Conservation (phyloP, 2,329 filamentous ascomycete species). For the Lachnellula suecica region DNA sequence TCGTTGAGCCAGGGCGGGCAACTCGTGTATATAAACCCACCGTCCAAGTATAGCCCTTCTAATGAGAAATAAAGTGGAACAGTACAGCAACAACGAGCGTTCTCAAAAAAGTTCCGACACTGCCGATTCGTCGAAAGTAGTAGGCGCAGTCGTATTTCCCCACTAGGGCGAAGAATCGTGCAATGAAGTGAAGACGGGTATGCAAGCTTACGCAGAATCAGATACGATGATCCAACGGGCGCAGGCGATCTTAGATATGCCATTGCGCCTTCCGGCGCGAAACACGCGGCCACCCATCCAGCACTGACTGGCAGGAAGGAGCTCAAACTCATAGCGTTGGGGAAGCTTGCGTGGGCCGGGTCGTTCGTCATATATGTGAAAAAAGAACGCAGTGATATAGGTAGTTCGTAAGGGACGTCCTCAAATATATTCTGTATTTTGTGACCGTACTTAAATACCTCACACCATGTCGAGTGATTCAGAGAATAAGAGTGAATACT, state of each 20-base stretch:
- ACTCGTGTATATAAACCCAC: background rate
- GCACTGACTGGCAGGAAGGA: no score
- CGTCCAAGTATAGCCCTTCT: no score
- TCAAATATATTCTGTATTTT: no score
- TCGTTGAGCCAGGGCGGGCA: conserved; percentile 14
- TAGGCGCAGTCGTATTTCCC: no score
- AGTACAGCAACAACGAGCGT: background rate
- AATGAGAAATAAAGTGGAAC: background rate
- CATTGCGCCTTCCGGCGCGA: background rate
- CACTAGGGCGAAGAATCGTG: background rate
- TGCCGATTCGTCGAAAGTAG: background rate
- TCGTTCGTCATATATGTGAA: background rate
- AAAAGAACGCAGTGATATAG: no score
- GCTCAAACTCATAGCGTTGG: background rate
- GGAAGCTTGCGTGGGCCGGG: background rate
- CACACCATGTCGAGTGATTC: no score
- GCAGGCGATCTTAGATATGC: background rate
- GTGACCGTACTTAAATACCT: no score
- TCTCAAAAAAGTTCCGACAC: background rate
- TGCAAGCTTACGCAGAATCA: background rate
- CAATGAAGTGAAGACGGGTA: background rate
- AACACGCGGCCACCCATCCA: background rate
- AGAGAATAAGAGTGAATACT: no score
- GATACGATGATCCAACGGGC: background rate
- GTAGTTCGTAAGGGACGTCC: no score